Conservation (phyloP, 345 rosid genomes). For the Durio zibethinus region DNA sequence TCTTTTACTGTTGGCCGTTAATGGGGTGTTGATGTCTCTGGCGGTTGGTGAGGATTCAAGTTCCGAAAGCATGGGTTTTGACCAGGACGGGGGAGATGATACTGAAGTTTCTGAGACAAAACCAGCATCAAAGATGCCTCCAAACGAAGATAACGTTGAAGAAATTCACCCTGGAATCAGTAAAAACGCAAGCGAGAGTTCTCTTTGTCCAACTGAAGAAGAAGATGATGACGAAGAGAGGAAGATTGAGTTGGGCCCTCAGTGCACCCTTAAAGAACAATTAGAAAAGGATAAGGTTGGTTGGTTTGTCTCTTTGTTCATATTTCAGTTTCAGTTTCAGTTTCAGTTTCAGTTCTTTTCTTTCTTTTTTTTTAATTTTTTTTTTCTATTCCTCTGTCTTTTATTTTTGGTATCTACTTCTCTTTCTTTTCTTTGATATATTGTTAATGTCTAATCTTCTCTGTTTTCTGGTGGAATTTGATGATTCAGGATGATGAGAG, state of each 20-base stretch:
- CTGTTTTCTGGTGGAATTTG: constrained; percentile 15
- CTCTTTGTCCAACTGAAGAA: constrained; percentile 11
- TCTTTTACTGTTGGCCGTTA: not conserved
- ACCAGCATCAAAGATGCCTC: not conserved
- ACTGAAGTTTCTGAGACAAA: constrained; percentile 3
- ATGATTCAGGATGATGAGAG: constrained; percentile 67
- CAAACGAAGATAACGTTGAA: not conserved
- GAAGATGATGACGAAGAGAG: constrained; percentile 27
- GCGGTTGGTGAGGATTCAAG: constrained; percentile 19
- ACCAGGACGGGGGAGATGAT: not conserved
- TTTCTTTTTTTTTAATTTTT: too few species aligned
- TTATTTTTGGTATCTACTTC: not conserved
- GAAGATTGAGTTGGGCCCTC: constrained; percentile 61
- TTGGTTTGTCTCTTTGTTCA: not conserved
- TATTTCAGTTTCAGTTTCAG: not conserved
- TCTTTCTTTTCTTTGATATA: not conserved
- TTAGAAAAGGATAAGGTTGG: constrained; percentile 68
- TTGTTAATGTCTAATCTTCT: not conserved
- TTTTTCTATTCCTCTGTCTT: not conserved
- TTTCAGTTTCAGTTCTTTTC: not conserved
- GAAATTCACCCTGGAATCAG: not conserved
- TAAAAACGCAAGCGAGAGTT: constrained; percentile 7
- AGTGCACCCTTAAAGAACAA: constrained; percentile 59
- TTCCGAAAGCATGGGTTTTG: constrained; percentile 4
- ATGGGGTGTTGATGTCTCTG: constrained; percentile 20